Base-by-base conservation (phyloP, 305 asterid genomes). In the Euphrasia arctica region DNA sequence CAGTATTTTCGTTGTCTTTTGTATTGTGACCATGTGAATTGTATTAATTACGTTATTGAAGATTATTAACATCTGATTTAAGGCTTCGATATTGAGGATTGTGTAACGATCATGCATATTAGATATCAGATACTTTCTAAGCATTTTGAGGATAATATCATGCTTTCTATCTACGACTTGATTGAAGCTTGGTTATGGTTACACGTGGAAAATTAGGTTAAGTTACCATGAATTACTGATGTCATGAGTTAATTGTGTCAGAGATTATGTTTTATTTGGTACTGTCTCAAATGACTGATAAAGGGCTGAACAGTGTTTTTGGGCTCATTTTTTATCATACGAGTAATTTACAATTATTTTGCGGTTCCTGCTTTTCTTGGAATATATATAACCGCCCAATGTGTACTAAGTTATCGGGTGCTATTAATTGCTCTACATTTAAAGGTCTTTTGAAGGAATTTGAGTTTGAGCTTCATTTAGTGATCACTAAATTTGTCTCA, bases 111-210 rank as follows among this genome's bases (percentile, higher is more conserved):
- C 14, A 43, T 43, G 4, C 13, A 43, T 43, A 43, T 43, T 13
- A 43, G 12, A 43, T 43, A 9, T 43, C 50, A 5, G 50, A 43
- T 1, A 43, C 50, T 43, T 43, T 9, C 12, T 43, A 9, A 43
- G 14, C 50, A 10, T 10, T 43, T 13, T 9, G 50, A 9, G 14
- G 12, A 43, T 43, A 43, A 12, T 42, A 43, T 43, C 14, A 43
- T 43, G 12, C 12, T 43, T 43, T 43, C 60, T 41, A n/a, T 47
- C 48, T 13, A 14, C 48, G 6, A 12, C 47, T 36, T 36, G 67
- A 65, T 11, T 60, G 54, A 60, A 56, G 58, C 49, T 57, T 15
- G 18, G 5, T 58, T 47, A 34, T 27, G 54, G 3, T 15, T 11
- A 45, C 3, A 45, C 14, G 14, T 11, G 51, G 13, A 12, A 45